Base-by-base conservation (phyloP, 495 filamentous ascomycete species). In the Penicillium cosmopolitanum region DNA sequence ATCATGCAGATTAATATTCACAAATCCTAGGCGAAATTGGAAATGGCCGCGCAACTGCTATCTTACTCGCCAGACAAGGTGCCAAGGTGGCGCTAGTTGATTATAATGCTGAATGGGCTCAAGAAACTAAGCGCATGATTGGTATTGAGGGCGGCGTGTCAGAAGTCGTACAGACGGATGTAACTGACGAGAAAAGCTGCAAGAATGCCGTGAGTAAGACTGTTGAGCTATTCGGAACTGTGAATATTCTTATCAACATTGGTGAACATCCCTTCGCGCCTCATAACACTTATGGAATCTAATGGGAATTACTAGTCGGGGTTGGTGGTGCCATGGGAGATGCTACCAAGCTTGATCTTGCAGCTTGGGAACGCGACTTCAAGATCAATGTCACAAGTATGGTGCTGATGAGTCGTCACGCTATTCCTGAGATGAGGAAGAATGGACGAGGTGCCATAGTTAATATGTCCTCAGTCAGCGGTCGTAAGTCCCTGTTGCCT, bases 381-480 rank as follows among this genome's bases (percentile, higher is more conserved):
- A 69, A 77, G 35, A 64, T 84, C 55, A 85, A 85, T 59, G 76
- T 84, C 46, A 75, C 74, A 25, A 80, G 73, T 56, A 83, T 84
- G 79, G 73, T 80, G 31, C 67, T 77, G 25, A 82, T 83, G 80
- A 66, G 67, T 2, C 75, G 77, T 50, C 73, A 75, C 35, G 75
- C 70, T 8, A 73, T 84, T 5, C 82, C 81, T 2, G 73, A 71
- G 35, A 82, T 85, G 81, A 61, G 60, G 46, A 75, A 72, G 55
- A 43, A 50, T 51, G 25, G 52, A 31, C 12, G 58, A 31, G 75
- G 77, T 15, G 66, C 65, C 25, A 81, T 84, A 56, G 70, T 85
- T 50, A 84, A 84, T 56, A 77, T 84, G 62, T 74, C 74, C 2
- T 75, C 69, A 21, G 78, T 84, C 11, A 78, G 79, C 0, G 80